A percentile compares a stretch with the other conserved stretches of the same genome.
Conservation (phyloP, 2,329 filamentous ascomycete species). For the Phoma sp. region DNA sequence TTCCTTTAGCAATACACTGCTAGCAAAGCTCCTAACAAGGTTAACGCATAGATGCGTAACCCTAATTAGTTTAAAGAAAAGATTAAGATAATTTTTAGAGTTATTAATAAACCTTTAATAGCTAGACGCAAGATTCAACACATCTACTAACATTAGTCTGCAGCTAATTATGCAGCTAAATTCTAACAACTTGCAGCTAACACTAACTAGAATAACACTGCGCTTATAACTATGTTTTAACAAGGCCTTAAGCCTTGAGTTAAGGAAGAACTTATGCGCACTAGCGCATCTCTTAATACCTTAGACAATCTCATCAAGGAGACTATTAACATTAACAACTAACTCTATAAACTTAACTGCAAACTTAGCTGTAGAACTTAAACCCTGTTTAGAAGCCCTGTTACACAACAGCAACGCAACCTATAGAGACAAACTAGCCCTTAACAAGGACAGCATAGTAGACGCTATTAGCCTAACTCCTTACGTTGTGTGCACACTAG, state of each 20-base stretch:
- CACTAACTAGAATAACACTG: not conserved
- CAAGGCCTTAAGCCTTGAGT: not conserved
- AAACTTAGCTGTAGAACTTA: not conserved
- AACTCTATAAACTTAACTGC: not conserved
- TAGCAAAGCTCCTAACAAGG: not conserved
- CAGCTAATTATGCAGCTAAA: not conserved
- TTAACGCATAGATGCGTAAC: not conserved
- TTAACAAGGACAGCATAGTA: not conserved
- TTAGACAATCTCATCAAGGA: not conserved
- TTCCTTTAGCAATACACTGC: not conserved
- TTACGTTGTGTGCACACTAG: not conserved
- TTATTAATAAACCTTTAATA: not conserved
- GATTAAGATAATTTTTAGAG: not conserved
- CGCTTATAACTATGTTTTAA: not conserved
- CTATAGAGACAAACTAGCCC: not conserved
- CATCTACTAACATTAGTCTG: not conserved
- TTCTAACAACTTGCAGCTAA: not conserved
- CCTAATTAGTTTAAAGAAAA: not conserved
- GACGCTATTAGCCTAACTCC: not conserved
- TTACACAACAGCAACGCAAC: not conserved
- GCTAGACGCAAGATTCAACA: not conserved
- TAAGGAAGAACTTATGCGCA: not conserved
- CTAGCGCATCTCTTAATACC: not conserved
- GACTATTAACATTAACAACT: not conserved
- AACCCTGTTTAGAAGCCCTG: too few relatives aligned